Evolutionary conservation across 176 grass and related monocot genomes (phyloP).

Genomic region (Alloteropsis semialata): DNA sequence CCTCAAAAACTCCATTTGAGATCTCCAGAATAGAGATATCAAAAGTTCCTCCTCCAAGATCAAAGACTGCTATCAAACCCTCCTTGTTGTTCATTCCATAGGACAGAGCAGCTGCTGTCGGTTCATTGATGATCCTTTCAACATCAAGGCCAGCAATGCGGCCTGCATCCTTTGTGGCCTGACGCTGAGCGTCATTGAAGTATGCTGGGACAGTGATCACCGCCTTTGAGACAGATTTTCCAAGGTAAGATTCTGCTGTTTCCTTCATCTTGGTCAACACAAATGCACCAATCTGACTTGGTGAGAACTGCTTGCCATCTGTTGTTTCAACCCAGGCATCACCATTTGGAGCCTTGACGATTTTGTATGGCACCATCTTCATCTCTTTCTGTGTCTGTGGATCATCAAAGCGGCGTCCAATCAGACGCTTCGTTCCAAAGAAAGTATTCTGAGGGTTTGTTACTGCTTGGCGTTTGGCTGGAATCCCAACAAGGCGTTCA

Average conservation of each 20-base stretch:
- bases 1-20: conserved; percentile 31
- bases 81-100: conserved; percentile 34
- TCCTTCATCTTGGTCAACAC: conserved; percentile 37
- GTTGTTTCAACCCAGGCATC: conserved; percentile 26
- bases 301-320: conserved; percentile 19
- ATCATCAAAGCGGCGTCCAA: conserved; percentile 25
- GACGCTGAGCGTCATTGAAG: conserved; percentile 26
- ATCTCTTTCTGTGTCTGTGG: conserved; percentile 27
- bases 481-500: conserved; percentile 17
- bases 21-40: conserved; percentile 29
- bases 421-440: conserved; percentile 27
- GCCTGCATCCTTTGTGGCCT: conserved; percentile 26
- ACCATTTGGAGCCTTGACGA: conserved; percentile 17
- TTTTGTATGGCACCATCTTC: conserved; percentile 31
- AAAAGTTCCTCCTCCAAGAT: conserved; percentile 31
- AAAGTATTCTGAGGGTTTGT: conserved; percentile 33
- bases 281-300: conserved; percentile 24
- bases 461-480: conserved; percentile 24
- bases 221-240: conserved; percentile 20
- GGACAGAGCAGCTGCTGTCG: conserved; percentile 19
- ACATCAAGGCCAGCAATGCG: conserved; percentile 21
- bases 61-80: conserved; percentile 23
- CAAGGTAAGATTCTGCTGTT: conserved; percentile 28
- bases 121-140: conserved; percentile 30
- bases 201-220: conserved; percentile 24